Evolutionary conservation across 108 stramenopile genomes (phyloP).

Genomic region (Asterionellopsis glacialis): DNA sequence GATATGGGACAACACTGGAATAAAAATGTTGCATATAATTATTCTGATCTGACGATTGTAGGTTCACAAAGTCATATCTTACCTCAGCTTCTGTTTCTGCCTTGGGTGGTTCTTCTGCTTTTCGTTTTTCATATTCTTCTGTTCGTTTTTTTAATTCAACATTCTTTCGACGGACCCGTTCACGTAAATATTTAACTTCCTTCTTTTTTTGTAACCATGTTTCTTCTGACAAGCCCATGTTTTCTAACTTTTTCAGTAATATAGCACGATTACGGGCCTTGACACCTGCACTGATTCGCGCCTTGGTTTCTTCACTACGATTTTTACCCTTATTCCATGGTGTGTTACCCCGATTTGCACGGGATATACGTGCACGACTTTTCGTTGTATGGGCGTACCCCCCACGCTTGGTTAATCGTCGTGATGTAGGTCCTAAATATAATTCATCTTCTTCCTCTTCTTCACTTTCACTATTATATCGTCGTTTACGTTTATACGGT

Average conservation of each 20-base stretch:
- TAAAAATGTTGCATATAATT: too few species aligned
- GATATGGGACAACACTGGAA: too few species aligned
- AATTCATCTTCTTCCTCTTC: conserved; percentile 10
- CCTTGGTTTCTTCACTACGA: conserved; percentile 26
- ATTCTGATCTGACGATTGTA: background rate
- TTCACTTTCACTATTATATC: background rate
- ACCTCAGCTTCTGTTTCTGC: background rate
- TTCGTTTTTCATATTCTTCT: background rate
- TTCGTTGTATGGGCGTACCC: conserved; percentile 47
- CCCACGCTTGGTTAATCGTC: conserved; percentile 35
- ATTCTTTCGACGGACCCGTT: conserved; percentile 35
- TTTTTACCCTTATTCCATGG: conserved; percentile 57
- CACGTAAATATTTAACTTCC: conserved; percentile 39
- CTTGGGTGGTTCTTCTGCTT: background rate
- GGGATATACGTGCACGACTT: conserved; percentile 23
- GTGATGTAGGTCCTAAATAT: background rate
- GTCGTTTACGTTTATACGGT: too few species aligned
- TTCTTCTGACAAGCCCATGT: conserved; percentile 46
- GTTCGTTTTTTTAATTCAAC: background rate
- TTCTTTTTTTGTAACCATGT: conserved; percentile 29
- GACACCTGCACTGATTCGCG: conserved; percentile 43
- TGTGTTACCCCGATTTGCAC: conserved; percentile 45
- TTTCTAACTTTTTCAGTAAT: conserved; percentile 30
- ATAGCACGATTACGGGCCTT: conserved; percentile 42
- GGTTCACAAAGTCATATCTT: background rate